Evolutionary conservation across 176 grass and related monocot species (phyloP).

Genomic region (Dendrocalamus sinicus): DNA sequence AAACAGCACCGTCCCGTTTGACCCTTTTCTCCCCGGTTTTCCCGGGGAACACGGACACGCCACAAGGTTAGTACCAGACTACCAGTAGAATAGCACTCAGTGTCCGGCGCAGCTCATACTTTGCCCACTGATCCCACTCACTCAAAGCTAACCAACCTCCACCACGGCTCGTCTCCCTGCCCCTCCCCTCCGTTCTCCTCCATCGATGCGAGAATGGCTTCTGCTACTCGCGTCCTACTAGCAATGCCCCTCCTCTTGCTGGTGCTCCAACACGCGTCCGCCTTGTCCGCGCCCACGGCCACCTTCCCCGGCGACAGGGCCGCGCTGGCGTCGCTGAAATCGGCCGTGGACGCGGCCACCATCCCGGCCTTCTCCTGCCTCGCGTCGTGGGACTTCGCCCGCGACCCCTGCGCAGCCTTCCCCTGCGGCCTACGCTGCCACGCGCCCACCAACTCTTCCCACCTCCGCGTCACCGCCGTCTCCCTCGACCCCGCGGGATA

Average conservation of each 20-base stretch:
- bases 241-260: conserved; percentile 15
- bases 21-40: conserved; percentile 38
- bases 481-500: conserved; percentile 59
- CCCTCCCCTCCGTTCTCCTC: neutral
- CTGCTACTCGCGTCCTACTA: neutral
- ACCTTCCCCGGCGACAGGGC: conserved; percentile 55
- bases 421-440: conserved; percentile 51
- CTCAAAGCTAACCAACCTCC: conserved; percentile 26
- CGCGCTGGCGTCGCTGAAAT: conserved; percentile 45
- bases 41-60: conserved; percentile 36
- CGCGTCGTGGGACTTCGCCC: conserved; percentile 49
- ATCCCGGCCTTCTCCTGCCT: conserved; percentile 54
- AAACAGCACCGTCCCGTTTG: conserved; percentile 14
- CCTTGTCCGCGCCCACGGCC: neutral
- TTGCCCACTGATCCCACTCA: conserved; percentile 36
- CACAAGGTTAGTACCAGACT: neutral
- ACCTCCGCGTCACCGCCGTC: conserved; percentile 47
- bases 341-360: conserved; percentile 40
- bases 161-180: neutral
- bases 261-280: conserved; percentile 11
- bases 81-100: neutral
- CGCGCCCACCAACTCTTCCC: conserved; percentile 7
- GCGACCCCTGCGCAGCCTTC: conserved; percentile 51
- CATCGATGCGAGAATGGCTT: conserved; percentile 40
- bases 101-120: conserved; percentile 25